These are phyloP conservation scores for Alternaria infectoria DNA, from an alignment of 2,329 filamentous ascomycete genomes.

Conservation along the genomic window DNA sequence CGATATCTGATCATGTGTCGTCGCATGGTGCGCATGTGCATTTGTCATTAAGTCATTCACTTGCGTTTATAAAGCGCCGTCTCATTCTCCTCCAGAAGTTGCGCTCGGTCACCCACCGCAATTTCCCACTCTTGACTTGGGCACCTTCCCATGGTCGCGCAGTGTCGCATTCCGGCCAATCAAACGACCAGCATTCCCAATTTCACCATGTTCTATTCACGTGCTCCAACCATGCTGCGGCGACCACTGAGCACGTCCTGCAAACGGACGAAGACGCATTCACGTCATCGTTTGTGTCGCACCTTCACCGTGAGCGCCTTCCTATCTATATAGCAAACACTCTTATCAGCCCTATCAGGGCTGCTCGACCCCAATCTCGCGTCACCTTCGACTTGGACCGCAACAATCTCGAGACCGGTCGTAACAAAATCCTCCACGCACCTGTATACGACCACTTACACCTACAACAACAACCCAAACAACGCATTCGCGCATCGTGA, in stretches of 20 bases:
- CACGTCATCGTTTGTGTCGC: slow-evolving; percentile 6
- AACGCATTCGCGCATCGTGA: neutral
- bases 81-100: neutral
- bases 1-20: neutral
- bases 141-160: neutral
- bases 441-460: neutral
- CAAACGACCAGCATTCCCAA: neutral
- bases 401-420: neutral
- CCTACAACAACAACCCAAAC: neutral
- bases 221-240: neutral
- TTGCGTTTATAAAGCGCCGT: neutral
- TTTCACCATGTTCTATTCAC: neutral
- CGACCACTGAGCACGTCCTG: neutral
- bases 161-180: neutral
- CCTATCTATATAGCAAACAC: slow-evolving; percentile 11
- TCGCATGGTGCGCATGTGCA: neutral
- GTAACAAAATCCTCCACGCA: neutral
- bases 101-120: neutral
- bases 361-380: neutral
- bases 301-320: slow-evolving; percentile 13
- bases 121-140: neutral
- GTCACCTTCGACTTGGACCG: neutral
- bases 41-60: neutral
- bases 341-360: neutral
- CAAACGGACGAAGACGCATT: neutral